Conservation (phyloP, 2,329 filamentous ascomycete species). For the Drechmeria coniospora region DNA sequence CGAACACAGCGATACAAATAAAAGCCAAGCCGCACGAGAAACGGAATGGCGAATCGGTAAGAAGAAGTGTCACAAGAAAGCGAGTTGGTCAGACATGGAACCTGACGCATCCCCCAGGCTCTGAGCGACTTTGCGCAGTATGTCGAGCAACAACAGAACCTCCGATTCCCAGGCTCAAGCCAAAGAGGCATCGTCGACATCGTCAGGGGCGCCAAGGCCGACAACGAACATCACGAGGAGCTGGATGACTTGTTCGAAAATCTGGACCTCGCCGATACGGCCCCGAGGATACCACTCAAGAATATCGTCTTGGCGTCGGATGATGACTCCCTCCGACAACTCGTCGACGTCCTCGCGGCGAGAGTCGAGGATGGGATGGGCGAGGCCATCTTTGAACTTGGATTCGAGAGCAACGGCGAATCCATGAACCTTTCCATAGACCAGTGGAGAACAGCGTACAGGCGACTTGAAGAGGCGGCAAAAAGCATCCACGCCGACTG, state of each 20-base stretch:
- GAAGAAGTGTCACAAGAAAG: conserved; percentile 8
- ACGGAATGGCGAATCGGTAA: conserved; percentile 73
- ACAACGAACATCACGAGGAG: conserved; percentile 58
- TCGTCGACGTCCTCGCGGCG: conserved; percentile 49
- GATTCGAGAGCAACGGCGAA: conserved; percentile 79
- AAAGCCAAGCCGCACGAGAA: conserved; percentile 62
- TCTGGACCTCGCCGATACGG: conserved; percentile 62
- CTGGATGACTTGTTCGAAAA: conserved; percentile 86
- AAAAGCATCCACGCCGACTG: conserved; percentile 56
- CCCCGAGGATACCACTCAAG: conserved; percentile 53
- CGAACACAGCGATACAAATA: conserved; percentile 29
- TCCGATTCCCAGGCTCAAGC: conserved; percentile 39
- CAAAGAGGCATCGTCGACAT: conserved; percentile 9
- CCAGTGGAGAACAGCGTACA: conserved; percentile 62
- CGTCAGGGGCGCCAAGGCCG: conserved; percentile 13
- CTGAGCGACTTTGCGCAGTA: conserved; percentile 96
- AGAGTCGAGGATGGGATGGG: conserved; percentile 72
- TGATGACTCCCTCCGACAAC: conserved; percentile 44
- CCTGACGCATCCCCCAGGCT: conserved; percentile 32
- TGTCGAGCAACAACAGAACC: conserved; percentile 80
- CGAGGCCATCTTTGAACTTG: conserved; percentile 83
- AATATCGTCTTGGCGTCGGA: conserved; percentile 54
- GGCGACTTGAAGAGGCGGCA: conserved; percentile 49
- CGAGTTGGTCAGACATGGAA: conserved; percentile 1
- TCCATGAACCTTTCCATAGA: conserved; percentile 59